These are phyloP conservation scores for Zychaea mexicana DNA, from an alignment of 371 early-diverging fungal genomes.

Conservation along the genomic window DNA sequence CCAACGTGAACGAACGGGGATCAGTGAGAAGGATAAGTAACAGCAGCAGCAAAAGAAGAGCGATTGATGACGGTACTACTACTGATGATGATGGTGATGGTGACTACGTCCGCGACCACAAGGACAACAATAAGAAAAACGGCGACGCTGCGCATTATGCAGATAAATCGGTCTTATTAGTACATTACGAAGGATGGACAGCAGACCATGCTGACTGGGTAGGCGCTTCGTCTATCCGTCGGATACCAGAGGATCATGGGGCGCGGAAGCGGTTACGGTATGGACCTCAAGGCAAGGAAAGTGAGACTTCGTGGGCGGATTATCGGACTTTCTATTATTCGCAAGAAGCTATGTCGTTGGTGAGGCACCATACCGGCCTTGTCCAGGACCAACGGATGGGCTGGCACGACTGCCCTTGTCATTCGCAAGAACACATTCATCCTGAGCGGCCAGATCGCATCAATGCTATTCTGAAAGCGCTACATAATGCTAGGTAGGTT, in stretches of 20 bases:
- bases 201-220: slow-evolving; percentile 68
- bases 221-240: slow-evolving; percentile 30
- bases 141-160: background rate
- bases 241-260: background rate
- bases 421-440: slow-evolving; percentile 57
- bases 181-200: slow-evolving; percentile 67
- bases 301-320: slow-evolving; percentile 52
- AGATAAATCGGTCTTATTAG: slow-evolving; percentile 29
- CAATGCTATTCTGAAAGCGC: slow-evolving; percentile 34
- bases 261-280: slow-evolving; percentile 26
- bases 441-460: slow-evolving; percentile 70
- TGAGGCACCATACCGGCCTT: slow-evolving; percentile 59
- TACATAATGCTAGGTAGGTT: slow-evolving; percentile 41
- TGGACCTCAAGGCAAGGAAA: slow-evolving; percentile 57
- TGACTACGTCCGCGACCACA: too few species aligned
- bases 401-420: slow-evolving; percentile 62
- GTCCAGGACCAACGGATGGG: slow-evolving; percentile 62
- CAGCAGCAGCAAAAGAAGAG: background rate
- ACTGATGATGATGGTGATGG: background rate
- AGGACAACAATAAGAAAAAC: background rate
- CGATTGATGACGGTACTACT: background rate
- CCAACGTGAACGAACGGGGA: slow-evolving; percentile 18
- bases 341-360: slow-evolving; percentile 34
- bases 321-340: slow-evolving; percentile 60
- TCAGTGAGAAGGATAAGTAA: too few species aligned